Percentiles rank a stretch among this genome's conserved stretches.
These are phyloP conservation scores for Bretschneidera sinensis DNA, from an alignment of 345 rosid species.

Conservation along the genomic window DNA sequence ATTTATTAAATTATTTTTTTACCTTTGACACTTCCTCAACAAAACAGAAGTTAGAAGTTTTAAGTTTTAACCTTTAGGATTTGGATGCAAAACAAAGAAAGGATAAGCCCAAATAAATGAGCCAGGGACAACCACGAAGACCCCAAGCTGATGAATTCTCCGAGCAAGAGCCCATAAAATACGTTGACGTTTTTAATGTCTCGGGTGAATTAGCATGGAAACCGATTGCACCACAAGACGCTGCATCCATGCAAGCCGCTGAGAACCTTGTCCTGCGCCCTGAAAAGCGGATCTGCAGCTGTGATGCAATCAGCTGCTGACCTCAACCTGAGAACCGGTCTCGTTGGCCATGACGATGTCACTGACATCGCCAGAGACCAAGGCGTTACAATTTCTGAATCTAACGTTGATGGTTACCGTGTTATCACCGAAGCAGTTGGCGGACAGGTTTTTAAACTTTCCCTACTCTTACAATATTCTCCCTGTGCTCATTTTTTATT, in stretches of 20 bases:
- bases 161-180: slow-evolving; percentile 21
- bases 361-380: slow-evolving; percentile 17
- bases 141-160: neutral
- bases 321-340: slow-evolving; percentile 20
- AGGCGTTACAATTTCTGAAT: slow-evolving; percentile 22
- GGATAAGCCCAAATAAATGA: slow-evolving; percentile 11
- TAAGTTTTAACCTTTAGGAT: no score
- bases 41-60: no score
- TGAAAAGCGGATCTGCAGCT: slow-evolving; percentile 26
- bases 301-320: slow-evolving; percentile 37
- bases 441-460: slow-evolving; percentile 18
- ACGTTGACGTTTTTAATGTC: slow-evolving; percentile 33
- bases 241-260: slow-evolving; percentile 34
- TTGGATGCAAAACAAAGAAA: no score
- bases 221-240: slow-evolving; percentile 33
- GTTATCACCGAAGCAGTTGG: slow-evolving; percentile 31
- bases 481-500: no score
- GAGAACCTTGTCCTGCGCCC: slow-evolving; percentile 32
- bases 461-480: no score
- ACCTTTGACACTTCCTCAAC: no score
- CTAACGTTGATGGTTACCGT: slow-evolving; percentile 12
- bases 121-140: slow-evolving; percentile 23
- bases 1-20: no score
- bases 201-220: slow-evolving; percentile 33
- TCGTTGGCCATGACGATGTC: slow-evolving; percentile 10